These are phyloP conservation scores for Peribolospora baueri DNA, from an alignment of 768 basidiomycete genomes.

Conservation along the genomic window DNA sequence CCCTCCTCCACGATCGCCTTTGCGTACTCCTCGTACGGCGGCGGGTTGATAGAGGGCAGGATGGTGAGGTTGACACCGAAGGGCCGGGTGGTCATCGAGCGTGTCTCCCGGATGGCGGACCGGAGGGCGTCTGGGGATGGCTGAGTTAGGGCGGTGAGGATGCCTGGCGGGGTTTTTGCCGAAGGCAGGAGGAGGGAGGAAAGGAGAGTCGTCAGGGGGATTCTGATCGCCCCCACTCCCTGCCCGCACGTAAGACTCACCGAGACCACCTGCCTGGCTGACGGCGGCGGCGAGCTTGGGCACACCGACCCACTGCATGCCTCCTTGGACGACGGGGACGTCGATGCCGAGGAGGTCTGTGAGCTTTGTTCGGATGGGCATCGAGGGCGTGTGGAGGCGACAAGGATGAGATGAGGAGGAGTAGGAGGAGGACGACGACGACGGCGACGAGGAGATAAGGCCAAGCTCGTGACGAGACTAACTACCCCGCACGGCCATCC, in stretches of 20 bases:
- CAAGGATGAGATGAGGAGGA: neutral
- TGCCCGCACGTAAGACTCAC: neutral
- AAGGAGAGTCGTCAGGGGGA: no score
- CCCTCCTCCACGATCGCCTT: slow-evolving; percentile 29
- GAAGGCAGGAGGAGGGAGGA: no score
- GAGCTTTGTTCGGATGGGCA: slow-evolving; percentile 12
- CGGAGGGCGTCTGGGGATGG: slow-evolving; percentile 61
- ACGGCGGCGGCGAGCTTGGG: slow-evolving; percentile 24
- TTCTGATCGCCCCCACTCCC: no score
- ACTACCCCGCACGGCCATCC: no score
- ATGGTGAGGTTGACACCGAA: slow-evolving; percentile 29
- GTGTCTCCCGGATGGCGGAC: slow-evolving; percentile 50
- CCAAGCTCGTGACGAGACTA: no score
- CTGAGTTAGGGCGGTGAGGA: slow-evolving; percentile 71
- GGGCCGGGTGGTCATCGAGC: slow-evolving; percentile 32
- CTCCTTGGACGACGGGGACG: slow-evolving; percentile 53
- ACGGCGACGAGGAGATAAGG: no score
- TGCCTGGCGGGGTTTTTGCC: slow-evolving; percentile 23
- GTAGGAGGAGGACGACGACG: no score
- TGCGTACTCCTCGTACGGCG: slow-evolving; percentile 68
- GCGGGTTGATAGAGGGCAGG: slow-evolving; percentile 70
- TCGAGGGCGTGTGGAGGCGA: slow-evolving; percentile 4
- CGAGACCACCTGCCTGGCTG: slow-evolving; percentile 11
- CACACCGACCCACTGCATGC: slow-evolving; percentile 48
- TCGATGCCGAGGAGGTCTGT: slow-evolving; percentile 15